phyloP scores from a whole-genome alignment of 345 rosid species.

The Stellera chamaejasme region DNA sequence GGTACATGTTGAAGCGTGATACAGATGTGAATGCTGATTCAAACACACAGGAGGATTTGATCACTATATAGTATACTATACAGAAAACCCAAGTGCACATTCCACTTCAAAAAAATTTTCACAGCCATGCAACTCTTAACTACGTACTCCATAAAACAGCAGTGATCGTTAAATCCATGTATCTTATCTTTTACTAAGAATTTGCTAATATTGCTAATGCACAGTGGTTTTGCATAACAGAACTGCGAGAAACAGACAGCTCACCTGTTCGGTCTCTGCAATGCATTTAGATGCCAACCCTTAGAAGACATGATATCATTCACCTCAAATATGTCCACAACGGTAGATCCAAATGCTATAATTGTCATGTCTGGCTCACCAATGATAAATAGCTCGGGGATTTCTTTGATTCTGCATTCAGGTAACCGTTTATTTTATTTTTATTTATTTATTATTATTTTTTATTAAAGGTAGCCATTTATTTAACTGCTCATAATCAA shows the following conservation, averaged over 20 bases:
- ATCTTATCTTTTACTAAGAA: not conserved
- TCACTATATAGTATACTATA: not conserved
- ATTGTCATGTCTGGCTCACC: slow-evolving; percentile 95
- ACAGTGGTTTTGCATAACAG: too few species aligned
- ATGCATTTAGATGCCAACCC: slow-evolving; percentile 96
- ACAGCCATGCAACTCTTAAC: too few species aligned
- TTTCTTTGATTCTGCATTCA: slow-evolving; percentile 54
- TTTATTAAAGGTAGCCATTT: not conserved
- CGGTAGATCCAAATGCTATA: slow-evolving; percentile 70
- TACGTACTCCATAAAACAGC: too few species aligned
- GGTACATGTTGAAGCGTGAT: slow-evolving; percentile 84
- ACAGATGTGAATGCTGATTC: slow-evolving; percentile 78
- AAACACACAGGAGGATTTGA: slow-evolving; percentile 8
- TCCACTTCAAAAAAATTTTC: too few species aligned
- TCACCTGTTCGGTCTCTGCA: slow-evolving; percentile 93
- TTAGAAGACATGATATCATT: slow-evolving; percentile 76
- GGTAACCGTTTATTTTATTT: not conserved
- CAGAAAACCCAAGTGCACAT: too few species aligned
- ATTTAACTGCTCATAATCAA: not conserved
- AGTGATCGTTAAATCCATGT: too few species aligned
- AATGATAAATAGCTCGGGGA: slow-evolving; percentile 57
- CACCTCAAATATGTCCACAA: slow-evolving; percentile 79
- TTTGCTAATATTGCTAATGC: not conserved
- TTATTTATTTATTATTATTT: not conserved
- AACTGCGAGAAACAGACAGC: not conserved